Evolutionary conservation across 257 asterid species (phyloP).

Genomic region (Petunia secreta): DNA sequence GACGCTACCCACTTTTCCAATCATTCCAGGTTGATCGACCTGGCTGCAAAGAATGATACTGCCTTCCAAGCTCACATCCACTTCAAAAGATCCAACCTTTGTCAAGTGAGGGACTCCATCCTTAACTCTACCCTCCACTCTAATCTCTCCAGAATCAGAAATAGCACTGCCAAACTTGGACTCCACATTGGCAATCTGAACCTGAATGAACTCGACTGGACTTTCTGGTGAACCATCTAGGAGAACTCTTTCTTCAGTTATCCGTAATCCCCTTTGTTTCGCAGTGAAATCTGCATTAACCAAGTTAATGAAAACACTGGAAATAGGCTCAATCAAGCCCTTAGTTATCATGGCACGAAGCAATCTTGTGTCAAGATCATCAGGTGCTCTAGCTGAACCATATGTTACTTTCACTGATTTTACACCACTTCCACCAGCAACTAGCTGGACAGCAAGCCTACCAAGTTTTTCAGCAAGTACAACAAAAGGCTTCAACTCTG

Average conservation of each 20-base stretch:
- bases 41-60: conserved; percentile 89
- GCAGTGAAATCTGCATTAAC: conserved; percentile 96
- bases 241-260: conserved; percentile 68
- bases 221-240: conserved; percentile 85
- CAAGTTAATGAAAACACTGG: conserved; percentile 68
- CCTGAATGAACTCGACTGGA: conserved; percentile 77
- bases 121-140: conserved; percentile 82
- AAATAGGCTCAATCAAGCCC: conserved; percentile 93
- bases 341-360: conserved; percentile 97
- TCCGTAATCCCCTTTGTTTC: conserved; percentile 79
- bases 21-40: conserved; percentile 97
- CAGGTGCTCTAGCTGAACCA: conserved; percentile 86
- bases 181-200: conserved; percentile 83
- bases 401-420: conserved; percentile 72
- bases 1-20: conserved; percentile 85
- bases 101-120: conserved; percentile 89
- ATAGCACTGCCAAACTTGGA: conserved; percentile 89
- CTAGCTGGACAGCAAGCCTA: conserved; percentile 90
- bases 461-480: conserved; percentile 93
- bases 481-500: conserved; percentile 86
- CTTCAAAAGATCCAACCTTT: conserved; percentile 85
- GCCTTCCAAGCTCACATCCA: conserved; percentile 93
- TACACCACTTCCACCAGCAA: conserved; percentile 88
- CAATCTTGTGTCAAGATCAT: conserved; percentile 82
- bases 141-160: conserved; percentile 76